Evolutionary conservation across 352 stramenopile genomes (phyloP).

Genomic region (Ophiocytium majus): DNA sequence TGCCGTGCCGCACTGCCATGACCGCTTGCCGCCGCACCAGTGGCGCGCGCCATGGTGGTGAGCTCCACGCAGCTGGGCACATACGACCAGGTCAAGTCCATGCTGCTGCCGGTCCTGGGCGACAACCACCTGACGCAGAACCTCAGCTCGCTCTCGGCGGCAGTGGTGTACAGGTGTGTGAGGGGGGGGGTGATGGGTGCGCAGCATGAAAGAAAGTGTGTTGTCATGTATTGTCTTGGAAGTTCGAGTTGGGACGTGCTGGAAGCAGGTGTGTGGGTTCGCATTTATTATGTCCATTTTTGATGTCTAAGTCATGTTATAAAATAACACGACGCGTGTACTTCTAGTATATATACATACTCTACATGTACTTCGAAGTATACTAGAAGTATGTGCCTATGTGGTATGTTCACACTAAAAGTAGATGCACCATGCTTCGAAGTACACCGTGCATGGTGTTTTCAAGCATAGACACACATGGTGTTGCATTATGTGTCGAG

Average conservation of each 20-base stretch:
- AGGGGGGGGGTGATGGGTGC: no score
- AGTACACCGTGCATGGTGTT: no score
- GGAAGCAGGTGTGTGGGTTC: neutral
- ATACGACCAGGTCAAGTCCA: constrained; percentile 63
- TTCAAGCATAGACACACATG: no score
- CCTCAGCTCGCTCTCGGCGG: constrained; percentile 47
- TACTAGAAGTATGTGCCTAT: no score
- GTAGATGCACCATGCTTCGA: no score
- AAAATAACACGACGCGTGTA: no score
- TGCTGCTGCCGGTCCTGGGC: constrained; percentile 54
- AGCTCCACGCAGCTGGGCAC: constrained; percentile 62
- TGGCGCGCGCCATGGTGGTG: constrained; percentile 62
- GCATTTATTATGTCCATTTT: neutral
- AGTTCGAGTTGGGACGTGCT: neutral
- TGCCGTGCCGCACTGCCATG: no score
- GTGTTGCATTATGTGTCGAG: no score
- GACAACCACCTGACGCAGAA: constrained; percentile 58
- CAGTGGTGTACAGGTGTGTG: constrained; percentile 52
- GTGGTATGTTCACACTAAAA: no score
- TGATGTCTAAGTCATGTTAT: constrained; percentile 12
- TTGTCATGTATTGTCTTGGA: neutral
- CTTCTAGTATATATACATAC: no score
- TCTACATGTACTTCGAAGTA: no score
- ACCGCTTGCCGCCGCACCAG: constrained; percentile 24
- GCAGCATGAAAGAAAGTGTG: no score